Percentiles rank a stretch among this genome's conserved stretches.
Conservation (phyloP, 768 basidiomycete species). For the Boletellus sp. region DNA sequence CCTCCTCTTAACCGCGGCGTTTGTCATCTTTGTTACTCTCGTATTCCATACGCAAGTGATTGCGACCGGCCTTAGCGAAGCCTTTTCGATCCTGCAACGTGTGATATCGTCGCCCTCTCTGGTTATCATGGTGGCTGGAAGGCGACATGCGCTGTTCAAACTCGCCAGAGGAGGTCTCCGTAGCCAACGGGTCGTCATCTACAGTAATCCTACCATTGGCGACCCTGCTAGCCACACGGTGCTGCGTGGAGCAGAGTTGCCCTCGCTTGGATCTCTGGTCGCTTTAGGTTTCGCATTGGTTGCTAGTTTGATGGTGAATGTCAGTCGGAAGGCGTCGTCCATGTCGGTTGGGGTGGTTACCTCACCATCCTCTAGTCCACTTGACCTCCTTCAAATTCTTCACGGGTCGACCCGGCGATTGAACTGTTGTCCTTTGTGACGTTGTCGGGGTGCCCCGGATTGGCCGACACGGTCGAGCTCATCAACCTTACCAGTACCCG, state of each 20-base stretch:
- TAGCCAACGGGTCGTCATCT: slow-evolving; percentile 11
- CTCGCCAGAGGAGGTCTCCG: slow-evolving; percentile 8
- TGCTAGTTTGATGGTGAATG: slow-evolving; percentile 10
- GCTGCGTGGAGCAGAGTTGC: slow-evolving; percentile 4
- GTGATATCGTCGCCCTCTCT: slow-evolving; percentile 7
- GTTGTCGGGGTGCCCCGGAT: slow-evolving; percentile 3
- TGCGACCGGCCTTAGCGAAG: not conserved
- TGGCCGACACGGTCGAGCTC: not conserved
- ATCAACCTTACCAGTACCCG: slow-evolving; percentile 26
- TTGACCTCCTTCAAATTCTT: not conserved
- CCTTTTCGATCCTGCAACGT: slow-evolving; percentile 4
- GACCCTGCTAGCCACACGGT: slow-evolving; percentile 8
- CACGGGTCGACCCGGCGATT: not conserved
- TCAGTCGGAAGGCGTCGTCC: slow-evolving; percentile 3
- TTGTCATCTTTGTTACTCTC: slow-evolving; percentile 4
- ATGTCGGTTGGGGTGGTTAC: not conserved
- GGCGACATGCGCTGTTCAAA: slow-evolving; percentile 16
- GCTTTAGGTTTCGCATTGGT: slow-evolving; percentile 14
- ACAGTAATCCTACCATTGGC: slow-evolving; percentile 8
- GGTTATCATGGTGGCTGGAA: slow-evolving; percentile 11
- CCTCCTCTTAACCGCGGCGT: not conserved
- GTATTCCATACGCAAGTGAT: not conserved
- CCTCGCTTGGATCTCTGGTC: slow-evolving; percentile 6
- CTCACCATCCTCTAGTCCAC: not conserved
- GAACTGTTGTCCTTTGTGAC: slow-evolving; percentile 1